Evolutionary conservation across 2,329 filamentous ascomycete species (phyloP).

Genomic region (Xylaria sp.): DNA sequence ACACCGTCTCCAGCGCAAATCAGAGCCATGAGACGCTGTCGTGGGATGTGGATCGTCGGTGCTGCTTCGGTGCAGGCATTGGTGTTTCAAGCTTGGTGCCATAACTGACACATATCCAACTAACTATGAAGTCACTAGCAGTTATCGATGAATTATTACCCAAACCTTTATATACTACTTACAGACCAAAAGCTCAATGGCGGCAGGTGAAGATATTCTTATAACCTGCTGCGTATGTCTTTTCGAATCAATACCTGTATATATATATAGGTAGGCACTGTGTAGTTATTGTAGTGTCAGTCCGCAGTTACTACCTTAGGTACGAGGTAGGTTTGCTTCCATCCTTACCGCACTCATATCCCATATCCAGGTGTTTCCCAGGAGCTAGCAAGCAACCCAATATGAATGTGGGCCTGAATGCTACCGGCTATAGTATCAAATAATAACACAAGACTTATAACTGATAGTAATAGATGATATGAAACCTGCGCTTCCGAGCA

Average conservation of each 20-base stretch:
- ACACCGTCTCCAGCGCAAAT: constrained; percentile 26
- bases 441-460: constrained; percentile 3
- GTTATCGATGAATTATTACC: no score
- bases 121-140: not conserved
- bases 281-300: no score
- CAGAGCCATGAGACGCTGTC: constrained; percentile 28
- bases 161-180: no score
- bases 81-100: not conserved
- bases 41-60: constrained; percentile 33
- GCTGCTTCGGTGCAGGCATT: constrained; percentile 18
- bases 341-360: not conserved
- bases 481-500: constrained; percentile 1
- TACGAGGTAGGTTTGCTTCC: no score
- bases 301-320: no score
- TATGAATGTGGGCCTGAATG: not conserved
- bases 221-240: no score
- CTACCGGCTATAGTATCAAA: not conserved
- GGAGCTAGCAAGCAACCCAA: not conserved
- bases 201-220: no score
- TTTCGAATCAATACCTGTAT: no score
- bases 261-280: no score
- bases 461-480: constrained; percentile 12
- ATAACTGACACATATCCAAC: constrained; percentile 10
- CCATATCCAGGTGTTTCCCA: not conserved
- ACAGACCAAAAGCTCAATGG: no score